A percentile compares a stretch with the other conserved stretches of the same genome.
phyloP scores from a whole-genome alignment of 345 rosid genomes.

The Citrus maxima region DNA sequence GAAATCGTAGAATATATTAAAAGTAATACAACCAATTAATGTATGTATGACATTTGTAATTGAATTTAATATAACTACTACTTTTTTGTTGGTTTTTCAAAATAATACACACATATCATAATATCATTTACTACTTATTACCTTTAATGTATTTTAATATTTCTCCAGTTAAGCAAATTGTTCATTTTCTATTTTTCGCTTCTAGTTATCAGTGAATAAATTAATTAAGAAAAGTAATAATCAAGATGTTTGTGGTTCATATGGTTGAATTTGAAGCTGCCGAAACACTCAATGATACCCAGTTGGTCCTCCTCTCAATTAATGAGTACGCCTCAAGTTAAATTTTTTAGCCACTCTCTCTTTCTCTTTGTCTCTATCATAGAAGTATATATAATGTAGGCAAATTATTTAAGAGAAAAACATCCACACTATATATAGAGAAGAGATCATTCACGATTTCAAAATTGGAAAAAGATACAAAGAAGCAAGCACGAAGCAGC shows the following conservation, averaged over 20 bases:
- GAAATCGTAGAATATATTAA: too few species aligned
- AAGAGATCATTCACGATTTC: not conserved
- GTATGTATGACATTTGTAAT: too few species aligned
- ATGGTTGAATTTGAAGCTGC: slow-evolving; percentile 19
- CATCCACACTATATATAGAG: slow-evolving; percentile 5
- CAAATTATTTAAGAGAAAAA: not conserved
- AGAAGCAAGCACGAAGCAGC: not conserved
- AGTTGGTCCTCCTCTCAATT: slow-evolving; percentile 24
- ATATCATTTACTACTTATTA: too few species aligned
- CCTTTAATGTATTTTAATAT: too few species aligned
- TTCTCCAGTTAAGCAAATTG: too few species aligned
- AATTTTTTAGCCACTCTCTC: slow-evolving; percentile 7
- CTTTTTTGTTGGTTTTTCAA: accelerated
- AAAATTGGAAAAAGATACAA: not conserved
- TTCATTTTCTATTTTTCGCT: too few species aligned
- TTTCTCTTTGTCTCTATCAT: slow-evolving; percentile 4
- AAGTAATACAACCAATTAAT: too few species aligned
- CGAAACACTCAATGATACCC: slow-evolving; percentile 25
- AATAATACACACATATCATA: too few species aligned
- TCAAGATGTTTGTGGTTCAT: slow-evolving; percentile 7
- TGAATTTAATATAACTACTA: too few species aligned
- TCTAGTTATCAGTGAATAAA: not conserved
- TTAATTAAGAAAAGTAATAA: not conserved
- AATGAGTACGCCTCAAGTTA: slow-evolving; percentile 23
- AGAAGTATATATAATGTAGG: not conserved